Base-by-base conservation (phyloP, 2,329 filamentous ascomycete species). In the Cladosporium sphaerospermum region DNA sequence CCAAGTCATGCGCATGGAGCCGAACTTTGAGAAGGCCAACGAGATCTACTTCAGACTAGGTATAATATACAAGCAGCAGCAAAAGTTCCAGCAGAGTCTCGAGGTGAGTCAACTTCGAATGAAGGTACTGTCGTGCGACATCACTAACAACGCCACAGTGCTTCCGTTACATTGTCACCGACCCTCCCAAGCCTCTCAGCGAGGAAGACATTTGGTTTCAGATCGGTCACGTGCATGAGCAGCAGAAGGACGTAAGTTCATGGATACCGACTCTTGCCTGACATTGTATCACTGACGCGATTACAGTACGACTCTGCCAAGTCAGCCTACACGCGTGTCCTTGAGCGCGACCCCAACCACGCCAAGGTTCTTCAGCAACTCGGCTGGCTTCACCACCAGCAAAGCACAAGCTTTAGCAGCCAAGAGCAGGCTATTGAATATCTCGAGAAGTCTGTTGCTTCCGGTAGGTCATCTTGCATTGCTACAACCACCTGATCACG, bases 171-270 rank as follows among this genome's bases (percentile, higher is more conserved):
- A 99, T 99, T 61, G 91, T 97, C 58, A 86, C 82, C 61, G 91
- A 95, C 50, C 92, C 93, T 28, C 93, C 93, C 3, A 85, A 89
- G 3, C 93, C 93, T 2, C 72, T 99, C 62, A 96, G 91, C 0
- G 91, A 97, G 69, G 92, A 97, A 70, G 93, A 99, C 64, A 99
- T 99, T 56, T 97, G 92, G 92, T 99, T 99, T 76, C 93, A 99
- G 71, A 97, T 99, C 66, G 93, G 93, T 23, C 93, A 99, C 70
- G 93, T 99, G 46, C 91, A 99, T 65, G 93, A 99, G 69, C 93
- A 97, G 66, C 92, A 97, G 71, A 97, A 97, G 78, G 93, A 99
- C 66, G 91, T 96, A 78, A 74, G 89, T 79, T 5, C 18, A 23
- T 19, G 14, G 9, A 41, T 18, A 31, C 5, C 36, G 36, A 13